These are phyloP conservation scores for Inga leiocalycina DNA, from an alignment of 306 rosid genomes.

Conservation along the genomic window DNA sequence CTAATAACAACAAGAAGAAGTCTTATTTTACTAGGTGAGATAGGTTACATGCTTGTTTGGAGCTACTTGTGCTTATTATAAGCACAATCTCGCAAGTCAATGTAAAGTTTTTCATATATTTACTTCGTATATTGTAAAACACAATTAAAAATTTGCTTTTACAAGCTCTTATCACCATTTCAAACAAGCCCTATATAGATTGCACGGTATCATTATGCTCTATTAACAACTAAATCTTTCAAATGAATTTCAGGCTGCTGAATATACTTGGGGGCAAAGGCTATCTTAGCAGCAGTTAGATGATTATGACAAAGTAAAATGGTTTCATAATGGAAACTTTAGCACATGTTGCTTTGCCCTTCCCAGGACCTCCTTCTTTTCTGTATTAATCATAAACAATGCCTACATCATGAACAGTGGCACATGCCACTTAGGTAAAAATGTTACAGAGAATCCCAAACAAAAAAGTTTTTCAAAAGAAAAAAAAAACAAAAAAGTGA, in stretches of 20 bases:
- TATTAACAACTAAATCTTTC: too few species aligned
- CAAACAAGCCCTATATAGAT: too few species aligned
- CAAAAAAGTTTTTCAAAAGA: background rate
- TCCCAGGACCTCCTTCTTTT: background rate
- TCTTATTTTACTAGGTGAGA: too few species aligned
- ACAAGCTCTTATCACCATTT: accelerated
- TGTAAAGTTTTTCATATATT: too few species aligned
- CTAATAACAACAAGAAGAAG: too few species aligned
- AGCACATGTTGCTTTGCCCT: conserved; percentile 27
- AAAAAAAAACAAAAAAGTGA: background rate
- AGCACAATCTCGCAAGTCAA: too few species aligned
- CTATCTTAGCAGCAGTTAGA: background rate
- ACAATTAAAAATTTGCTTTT: too few species aligned
- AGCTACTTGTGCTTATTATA: too few species aligned
- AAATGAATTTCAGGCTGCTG: background rate
- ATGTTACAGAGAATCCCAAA: background rate
- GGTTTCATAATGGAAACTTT: background rate
- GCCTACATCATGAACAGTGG: conserved; percentile 34
- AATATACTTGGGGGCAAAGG: background rate
- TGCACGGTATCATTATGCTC: accelerated
- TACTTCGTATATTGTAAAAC: too few species aligned
- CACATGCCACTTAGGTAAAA: conserved; percentile 39
- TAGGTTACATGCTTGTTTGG: too few species aligned
- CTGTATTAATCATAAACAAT: conserved; percentile 23
- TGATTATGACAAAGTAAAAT: background rate